These are phyloP conservation scores for Curvularia spicifera DNA, from an alignment of 2,329 filamentous ascomycete genomes.

Conservation along the genomic window DNA sequence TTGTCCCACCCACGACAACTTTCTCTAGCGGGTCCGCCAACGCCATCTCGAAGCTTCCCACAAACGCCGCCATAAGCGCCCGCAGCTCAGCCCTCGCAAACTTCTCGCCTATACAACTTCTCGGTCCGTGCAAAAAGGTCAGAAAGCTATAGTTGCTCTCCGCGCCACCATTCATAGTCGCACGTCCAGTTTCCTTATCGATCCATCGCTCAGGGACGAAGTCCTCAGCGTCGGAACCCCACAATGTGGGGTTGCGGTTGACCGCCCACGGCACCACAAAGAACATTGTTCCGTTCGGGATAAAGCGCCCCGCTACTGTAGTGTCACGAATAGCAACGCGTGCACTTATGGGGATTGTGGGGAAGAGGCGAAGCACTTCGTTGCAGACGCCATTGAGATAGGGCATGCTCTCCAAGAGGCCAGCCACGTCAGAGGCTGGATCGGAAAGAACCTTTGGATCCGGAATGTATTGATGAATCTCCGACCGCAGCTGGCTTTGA, in stretches of 20 bases:
- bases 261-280: constrained; percentile 52
- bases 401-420: constrained; percentile 53
- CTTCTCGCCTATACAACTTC: constrained; percentile 49
- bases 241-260: constrained; percentile 52
- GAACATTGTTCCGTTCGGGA: constrained; percentile 51
- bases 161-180: constrained; percentile 51
- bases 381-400: constrained; percentile 57
- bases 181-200: constrained; percentile 43
- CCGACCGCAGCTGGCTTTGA: constrained; percentile 70
- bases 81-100: constrained; percentile 50
- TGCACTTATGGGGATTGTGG: constrained; percentile 46
- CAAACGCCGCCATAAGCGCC: constrained; percentile 45
- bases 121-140: constrained; percentile 54
- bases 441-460: constrained; percentile 35
- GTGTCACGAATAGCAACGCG: constrained; percentile 45
- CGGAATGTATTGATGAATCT: constrained; percentile 69
- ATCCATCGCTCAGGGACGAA: constrained; percentile 57
- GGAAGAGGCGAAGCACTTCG: constrained; percentile 50
- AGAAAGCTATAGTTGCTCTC: constrained; percentile 51
- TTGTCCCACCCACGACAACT: constrained; percentile 41
- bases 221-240: constrained; percentile 51
- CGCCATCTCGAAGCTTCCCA: constrained; percentile 43
- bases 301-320: constrained; percentile 39
- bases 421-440: constrained; percentile 38
- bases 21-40: constrained; percentile 42